Evolutionary conservation across 2,329 filamentous ascomycete species (phyloP).

Genomic region (Fusarium domesticum): DNA sequence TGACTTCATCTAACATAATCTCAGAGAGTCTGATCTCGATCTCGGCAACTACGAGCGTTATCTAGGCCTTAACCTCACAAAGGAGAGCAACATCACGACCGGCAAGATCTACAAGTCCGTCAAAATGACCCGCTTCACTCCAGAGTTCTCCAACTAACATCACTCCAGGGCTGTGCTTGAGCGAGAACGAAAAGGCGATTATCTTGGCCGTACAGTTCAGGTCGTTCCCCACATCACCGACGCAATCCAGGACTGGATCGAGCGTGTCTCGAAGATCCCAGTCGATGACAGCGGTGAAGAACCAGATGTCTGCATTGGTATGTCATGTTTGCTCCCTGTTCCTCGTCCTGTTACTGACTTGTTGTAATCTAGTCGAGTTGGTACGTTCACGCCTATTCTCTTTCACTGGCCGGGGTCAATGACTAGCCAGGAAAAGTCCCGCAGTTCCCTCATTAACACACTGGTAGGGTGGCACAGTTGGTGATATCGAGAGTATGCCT

Average conservation of each 20-base stretch:
- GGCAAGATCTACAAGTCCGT: conserved; percentile 93
- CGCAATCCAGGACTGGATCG: conserved; percentile 77
- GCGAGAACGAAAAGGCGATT: conserved; percentile 59
- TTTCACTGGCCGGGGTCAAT: no score
- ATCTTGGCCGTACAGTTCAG: conserved; percentile 59
- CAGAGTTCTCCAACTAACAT: not conserved
- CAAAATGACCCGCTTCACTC: conserved; percentile 41
- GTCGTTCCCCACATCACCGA: conserved; percentile 82
- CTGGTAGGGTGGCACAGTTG: conserved; percentile 55
- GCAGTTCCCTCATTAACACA: not conserved
- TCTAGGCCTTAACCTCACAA: conserved; percentile 73
- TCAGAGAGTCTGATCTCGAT: conserved; percentile 45
- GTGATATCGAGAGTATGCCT: conserved; percentile 81
- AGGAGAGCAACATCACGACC: conserved; percentile 93
- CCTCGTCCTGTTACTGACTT: not conserved
- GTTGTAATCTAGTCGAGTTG: conserved; percentile 21
- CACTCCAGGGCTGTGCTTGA: conserved; percentile 38
- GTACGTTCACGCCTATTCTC: conserved; percentile 12
- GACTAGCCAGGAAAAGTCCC: no score
- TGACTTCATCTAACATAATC: not conserved
- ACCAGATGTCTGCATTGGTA: conserved; percentile 89
- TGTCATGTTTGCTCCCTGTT: conserved; percentile 32
- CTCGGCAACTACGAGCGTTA: conserved; percentile 50
- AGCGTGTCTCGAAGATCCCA: conserved; percentile 76
- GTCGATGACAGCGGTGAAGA: conserved; percentile 79